These are phyloP conservation scores for Coemansia sp. DNA, from an alignment of 192 early-diverging fungal species.

Conservation along the genomic window DNA sequence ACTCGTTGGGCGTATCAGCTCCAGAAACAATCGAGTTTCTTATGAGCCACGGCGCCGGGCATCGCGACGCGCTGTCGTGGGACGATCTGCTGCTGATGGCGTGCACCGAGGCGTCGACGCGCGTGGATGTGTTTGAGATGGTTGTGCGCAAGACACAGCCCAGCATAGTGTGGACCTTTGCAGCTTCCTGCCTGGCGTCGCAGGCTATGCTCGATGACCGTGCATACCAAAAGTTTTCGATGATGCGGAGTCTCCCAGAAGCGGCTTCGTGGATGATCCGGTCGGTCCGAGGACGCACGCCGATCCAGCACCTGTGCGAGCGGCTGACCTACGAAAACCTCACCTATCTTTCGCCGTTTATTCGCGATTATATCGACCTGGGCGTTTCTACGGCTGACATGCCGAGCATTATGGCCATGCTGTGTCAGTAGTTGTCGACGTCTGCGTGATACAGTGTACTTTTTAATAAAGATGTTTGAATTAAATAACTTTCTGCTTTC, in stretches of 20 bases:
- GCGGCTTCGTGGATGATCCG: slow-evolving; percentile 26
- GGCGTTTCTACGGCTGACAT: slow-evolving; percentile 33
- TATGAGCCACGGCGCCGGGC: slow-evolving; percentile 14
- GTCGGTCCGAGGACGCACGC: slow-evolving; percentile 29
- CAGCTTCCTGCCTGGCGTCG: slow-evolving; percentile 33
- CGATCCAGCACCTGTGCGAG: slow-evolving; percentile 41
- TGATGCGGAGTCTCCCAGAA: slow-evolving; percentile 19
- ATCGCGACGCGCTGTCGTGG: slow-evolving; percentile 26
- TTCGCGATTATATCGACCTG: slow-evolving; percentile 34
- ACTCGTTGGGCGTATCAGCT: slow-evolving; percentile 26
- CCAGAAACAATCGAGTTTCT: slow-evolving; percentile 26
- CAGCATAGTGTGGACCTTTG: slow-evolving; percentile 42
- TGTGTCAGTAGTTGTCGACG: slow-evolving; percentile 18
- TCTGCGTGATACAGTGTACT: no score
- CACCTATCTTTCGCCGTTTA: slow-evolving; percentile 29
- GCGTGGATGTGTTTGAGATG: slow-evolving; percentile 24
- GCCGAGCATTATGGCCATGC: slow-evolving; percentile 20
- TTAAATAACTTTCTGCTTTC: no score
- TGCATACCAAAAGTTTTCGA: slow-evolving; percentile 36
- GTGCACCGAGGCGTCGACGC: slow-evolving; percentile 25
- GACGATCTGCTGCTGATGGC: slow-evolving; percentile 46
- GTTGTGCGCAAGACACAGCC: slow-evolving; percentile 29
- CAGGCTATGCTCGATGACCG: slow-evolving; percentile 30
- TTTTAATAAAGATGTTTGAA: no score
- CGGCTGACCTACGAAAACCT: slow-evolving; percentile 39